phyloP scores from a whole-genome alignment of 805 yeast genomes.

The Starmerella sirachaensis region DNA sequence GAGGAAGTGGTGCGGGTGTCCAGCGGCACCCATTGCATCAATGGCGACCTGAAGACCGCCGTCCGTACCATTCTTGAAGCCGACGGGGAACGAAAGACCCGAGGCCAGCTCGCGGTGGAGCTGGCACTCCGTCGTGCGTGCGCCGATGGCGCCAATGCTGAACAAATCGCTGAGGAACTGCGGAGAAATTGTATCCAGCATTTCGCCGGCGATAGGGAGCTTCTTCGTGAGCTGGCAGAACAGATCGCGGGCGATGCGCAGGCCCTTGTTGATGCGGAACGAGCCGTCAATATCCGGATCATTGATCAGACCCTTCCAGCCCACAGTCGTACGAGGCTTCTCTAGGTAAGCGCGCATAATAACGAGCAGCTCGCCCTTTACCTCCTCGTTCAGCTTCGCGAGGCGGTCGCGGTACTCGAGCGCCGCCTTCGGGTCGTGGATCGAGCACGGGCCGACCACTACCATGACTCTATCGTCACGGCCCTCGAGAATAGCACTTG shows the following conservation, averaged over 20 bases:
- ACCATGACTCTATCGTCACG: slow-evolving; percentile 77
- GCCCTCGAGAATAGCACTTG: slow-evolving; percentile 63
- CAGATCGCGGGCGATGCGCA: slow-evolving; percentile 75
- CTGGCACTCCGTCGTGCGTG: slow-evolving; percentile 97
- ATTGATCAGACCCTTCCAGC: slow-evolving; percentile 96
- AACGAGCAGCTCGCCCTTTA: slow-evolving; percentile 64
- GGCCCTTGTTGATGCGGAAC: slow-evolving; percentile 89
- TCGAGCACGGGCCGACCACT: slow-evolving; percentile 94
- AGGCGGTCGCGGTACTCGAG: slow-evolving; percentile 70
- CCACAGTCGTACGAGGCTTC: slow-evolving; percentile 97
- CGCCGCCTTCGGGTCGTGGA: slow-evolving; percentile 90
- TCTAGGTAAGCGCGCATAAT: slow-evolving; percentile 97
- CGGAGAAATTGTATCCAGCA: slow-evolving; percentile 96
- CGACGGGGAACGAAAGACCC: slow-evolving; percentile 94
- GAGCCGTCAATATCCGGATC: slow-evolving; percentile 93
- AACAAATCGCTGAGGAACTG: slow-evolving; percentile 87
- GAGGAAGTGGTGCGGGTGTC: slow-evolving; percentile 86
- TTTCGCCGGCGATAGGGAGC: slow-evolving; percentile 91
- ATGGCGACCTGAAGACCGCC: slow-evolving; percentile 89
- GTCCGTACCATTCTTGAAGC: slow-evolving; percentile 97
- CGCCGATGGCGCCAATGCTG: slow-evolving; percentile 97
- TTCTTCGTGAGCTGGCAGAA: slow-evolving; percentile 68
- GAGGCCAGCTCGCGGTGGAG: slow-evolving; percentile 94
- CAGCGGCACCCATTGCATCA: slow-evolving; percentile 86
- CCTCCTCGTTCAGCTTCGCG: slow-evolving; percentile 43